A percentile compares a stretch with the other conserved stretches of the same genome.
Conservation (phyloP, 306 rosid species). For the Glycine latifolia region DNA sequence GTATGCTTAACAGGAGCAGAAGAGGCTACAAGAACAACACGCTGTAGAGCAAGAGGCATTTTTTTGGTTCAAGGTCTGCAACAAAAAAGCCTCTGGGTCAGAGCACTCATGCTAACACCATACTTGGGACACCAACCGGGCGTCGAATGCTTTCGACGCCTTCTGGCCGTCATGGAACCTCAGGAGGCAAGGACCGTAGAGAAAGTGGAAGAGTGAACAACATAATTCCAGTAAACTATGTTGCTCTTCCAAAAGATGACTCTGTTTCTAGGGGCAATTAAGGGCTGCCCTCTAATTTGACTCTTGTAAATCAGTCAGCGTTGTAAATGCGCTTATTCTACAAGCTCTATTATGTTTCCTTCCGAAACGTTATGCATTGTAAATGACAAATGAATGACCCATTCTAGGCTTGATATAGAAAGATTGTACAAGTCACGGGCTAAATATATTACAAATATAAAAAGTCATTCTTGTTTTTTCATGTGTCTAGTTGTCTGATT, state of each 20-base stretch:
- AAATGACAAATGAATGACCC: conserved; percentile 19
- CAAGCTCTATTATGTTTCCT: conserved; percentile 12
- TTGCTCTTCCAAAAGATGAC: conserved; percentile 85
- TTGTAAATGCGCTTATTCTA: conserved; percentile 45
- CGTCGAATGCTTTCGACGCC: conserved; percentile 61
- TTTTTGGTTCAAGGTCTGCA: conserved; percentile 77
- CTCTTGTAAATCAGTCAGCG: conserved; percentile 44
- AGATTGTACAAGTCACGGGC: not conserved
- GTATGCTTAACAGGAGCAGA: conserved; percentile 68
- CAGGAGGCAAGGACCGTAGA: conserved; percentile 64
- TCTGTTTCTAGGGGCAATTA: conserved; percentile 56
- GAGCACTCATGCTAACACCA: conserved; percentile 61
- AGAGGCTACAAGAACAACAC: conserved; percentile 72
- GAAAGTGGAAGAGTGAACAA: conserved; percentile 69
- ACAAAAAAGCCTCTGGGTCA: conserved; percentile 81
- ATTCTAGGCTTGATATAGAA: conserved; percentile 5
- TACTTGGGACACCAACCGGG: conserved; percentile 70
- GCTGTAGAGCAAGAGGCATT: conserved; percentile 74
- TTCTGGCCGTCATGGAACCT: conserved; percentile 61
- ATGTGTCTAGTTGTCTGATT: not conserved
- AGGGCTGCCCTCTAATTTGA: conserved; percentile 41
- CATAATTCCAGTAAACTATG: conserved; percentile 76
- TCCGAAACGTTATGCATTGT: conserved; percentile 30
- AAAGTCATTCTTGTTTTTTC: not conserved
- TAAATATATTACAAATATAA: not conserved